phyloP scores from a whole-genome alignment of 2,329 filamentous ascomycete species.

The Elsinoe batatas region DNA sequence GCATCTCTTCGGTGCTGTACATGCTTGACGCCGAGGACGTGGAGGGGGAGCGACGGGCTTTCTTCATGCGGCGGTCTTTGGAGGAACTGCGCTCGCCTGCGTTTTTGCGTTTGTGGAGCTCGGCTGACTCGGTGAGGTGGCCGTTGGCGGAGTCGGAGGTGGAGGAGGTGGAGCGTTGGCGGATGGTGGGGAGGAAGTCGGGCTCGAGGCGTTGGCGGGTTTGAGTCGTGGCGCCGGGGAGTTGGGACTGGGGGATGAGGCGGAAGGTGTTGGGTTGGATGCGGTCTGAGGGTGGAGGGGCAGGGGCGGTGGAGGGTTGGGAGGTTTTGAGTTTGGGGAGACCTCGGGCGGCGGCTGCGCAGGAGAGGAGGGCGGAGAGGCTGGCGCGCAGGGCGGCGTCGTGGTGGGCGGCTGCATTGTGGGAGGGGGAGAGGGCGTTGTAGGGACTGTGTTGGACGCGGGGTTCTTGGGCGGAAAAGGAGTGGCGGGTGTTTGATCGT shows the following conservation, averaged over 20 bases:
- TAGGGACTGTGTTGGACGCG: conserved; percentile 45
- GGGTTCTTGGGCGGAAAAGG: conserved; percentile 29
- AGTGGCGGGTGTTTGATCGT: conserved; percentile 24
- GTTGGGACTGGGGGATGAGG: conserved; percentile 50
- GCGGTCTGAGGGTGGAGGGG: conserved; percentile 23
- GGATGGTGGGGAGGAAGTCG: conserved; percentile 28
- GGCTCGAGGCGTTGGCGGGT: conserved; percentile 21
- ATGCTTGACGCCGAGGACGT: conserved; percentile 16
- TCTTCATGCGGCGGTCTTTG: conserved; percentile 39
- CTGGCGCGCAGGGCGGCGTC: conserved; percentile 88
- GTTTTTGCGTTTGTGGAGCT: conserved; percentile 41
- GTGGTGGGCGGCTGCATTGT: conserved; percentile 64
- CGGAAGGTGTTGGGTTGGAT: conserved; percentile 46
- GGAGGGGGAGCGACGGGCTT: conserved; percentile 28
- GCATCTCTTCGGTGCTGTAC: conserved; percentile 13
- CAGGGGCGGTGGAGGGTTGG: conserved; percentile 18
- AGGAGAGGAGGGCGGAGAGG: conserved; percentile 91
- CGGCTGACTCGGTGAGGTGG: conserved; percentile 19
- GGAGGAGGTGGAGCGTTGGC: conserved; percentile 23
- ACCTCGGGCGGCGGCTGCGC: conserved; percentile 77
- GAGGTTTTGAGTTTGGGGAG: conserved; percentile 52
- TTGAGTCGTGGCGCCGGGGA: conserved; percentile 25
- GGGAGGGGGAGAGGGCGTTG: conserved; percentile 62
- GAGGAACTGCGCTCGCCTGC: conserved; percentile 29
- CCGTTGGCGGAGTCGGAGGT: conserved; percentile 22